Evolutionary conservation across 2,329 filamentous ascomycete species (phyloP), one percentile per base, ranked within the genome.

Genomic region (Coniochaeta sp.): DNA sequence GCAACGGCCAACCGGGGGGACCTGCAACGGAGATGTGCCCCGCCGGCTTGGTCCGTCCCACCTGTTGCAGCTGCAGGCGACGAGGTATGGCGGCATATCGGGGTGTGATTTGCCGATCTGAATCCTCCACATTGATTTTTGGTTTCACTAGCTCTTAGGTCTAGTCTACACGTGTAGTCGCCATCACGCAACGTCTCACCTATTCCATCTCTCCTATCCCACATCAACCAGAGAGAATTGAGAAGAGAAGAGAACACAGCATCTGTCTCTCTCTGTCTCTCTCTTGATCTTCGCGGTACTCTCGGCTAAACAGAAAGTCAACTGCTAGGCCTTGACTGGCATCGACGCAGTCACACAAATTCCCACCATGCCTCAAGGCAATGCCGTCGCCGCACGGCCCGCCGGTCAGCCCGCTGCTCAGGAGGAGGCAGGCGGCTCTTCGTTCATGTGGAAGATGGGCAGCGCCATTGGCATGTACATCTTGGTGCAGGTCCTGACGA

Each of bases 401-500:
- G 38, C 34, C 38, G 38, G 34, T 12, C 34, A 36, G 19, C 7
- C 47, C 11, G 47, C 47, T 28, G 47, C 47, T 17, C 24, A 8
- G 16, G 38, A 58, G 22, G 9, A 40, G 56, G 19, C 17, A 6
- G 38, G 38, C 34, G 36, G 28, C 17, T 38, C 28, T 7, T 77
- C 74, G 31, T 65, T 81, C 61, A 70, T 79, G 59, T 74, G 69
- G 62, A 82, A 80, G 64, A 72, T 85, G 34, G 67, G 80, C 40
- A 73, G 85, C 62, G 82, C 82, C 57, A 76, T 79, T 33, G 76
- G 78, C 61, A 74, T 85, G 68, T 87, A 83, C 71, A 76, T 86
- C 64, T 83, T 79, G 59, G 77, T 87, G 72, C 86, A 88, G 69
- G 73, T 83, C 60, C 68, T 81, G 60, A 77, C 87, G 74, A 80